Base-by-base conservation (phyloP, 2,329 filamentous ascomycete genomes). In the Knufia fluminis region DNA sequence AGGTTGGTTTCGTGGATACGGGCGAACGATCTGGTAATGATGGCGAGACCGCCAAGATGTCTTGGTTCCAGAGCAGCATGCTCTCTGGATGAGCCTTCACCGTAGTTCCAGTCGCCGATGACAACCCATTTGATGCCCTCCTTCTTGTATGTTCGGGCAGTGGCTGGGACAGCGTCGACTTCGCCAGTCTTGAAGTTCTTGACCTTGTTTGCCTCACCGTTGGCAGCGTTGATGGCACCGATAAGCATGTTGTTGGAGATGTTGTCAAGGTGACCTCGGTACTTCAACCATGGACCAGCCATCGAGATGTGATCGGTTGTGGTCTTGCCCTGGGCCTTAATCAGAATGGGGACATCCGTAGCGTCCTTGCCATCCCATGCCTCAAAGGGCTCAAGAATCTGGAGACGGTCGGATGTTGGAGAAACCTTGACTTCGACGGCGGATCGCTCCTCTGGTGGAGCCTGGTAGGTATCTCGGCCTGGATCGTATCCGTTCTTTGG, bases 1-100 rank as follows among this genome's bases (percentile, higher is more conserved):
- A 98, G 75, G 82, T 98, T 98, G 77, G 92, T 98, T 80, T 98
- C 92, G 80, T 98, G 92, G 67, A 98, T 98, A 85, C 92, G 92
- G 65, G 92, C 92, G 68, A 98, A 98, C 58, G 81, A 87, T 67
- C 88, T 85, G 66, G 85, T 90, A 68, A 98, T 94, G 76, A 98
- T 95, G 65, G 91, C 92, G 64, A 96, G 80, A 71, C 91, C 92
- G 66, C 92, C 92, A 58, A 98, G 83, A 76, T 97, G 91, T 68
- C 92, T 84, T 67, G 92, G 92, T 78, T 98, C 91, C 55, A 98
- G 82, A 71, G 92, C 92, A 61, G 92, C 92, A 70, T 98, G 92
- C 78, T 98, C 92, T 79, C 92, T 89, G 56, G 92, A 97, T 68
- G 82, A 87, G 62, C 92, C 92, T 76, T 98, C 92, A 59, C 92